Evolutionary conservation across 2,329 filamentous ascomycete species (phyloP).

Genomic region (Colletotrichum sp.): DNA sequence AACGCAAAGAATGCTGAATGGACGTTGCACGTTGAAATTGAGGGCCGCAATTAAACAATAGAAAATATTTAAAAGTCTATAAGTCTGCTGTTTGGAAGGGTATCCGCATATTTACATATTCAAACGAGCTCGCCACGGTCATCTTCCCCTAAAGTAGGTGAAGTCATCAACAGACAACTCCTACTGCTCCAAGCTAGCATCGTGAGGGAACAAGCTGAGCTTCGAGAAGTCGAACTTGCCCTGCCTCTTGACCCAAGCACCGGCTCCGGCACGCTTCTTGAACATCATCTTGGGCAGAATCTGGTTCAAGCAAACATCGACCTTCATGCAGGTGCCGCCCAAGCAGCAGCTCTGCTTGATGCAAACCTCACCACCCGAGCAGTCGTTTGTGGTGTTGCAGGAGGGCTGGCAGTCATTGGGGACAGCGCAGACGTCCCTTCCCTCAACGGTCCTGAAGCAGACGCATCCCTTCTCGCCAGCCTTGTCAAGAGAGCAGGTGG

Average conservation of each 20-base stretch:
- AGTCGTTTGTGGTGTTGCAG: conserved; percentile 6
- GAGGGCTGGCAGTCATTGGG: neutral
- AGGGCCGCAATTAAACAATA: neutral
- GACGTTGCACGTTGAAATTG: fast-evolving
- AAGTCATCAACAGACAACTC: neutral
- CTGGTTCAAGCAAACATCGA: conserved; percentile 6
- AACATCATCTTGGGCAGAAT: conserved; percentile 5
- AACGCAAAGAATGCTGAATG: no score
- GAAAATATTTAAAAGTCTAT: neutral
- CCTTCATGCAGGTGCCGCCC: conserved; percentile 13
- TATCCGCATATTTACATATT: neutral
- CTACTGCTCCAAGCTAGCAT: neutral
- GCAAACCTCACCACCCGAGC: conserved; percentile 5
- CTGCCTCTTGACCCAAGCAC: conserved; percentile 3
- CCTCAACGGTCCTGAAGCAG: conserved; percentile 12
- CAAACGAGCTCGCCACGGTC: neutral
- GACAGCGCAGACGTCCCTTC: conserved; percentile 1
- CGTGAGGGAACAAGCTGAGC: conserved; percentile 9
- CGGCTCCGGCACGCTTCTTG: neutral
- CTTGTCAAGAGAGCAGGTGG: neutral
- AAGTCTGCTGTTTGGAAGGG: neutral
- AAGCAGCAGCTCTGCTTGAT: conserved; percentile 16
- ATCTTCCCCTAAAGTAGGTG: neutral
- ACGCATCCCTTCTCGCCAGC: neutral
- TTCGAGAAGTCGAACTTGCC: neutral